phyloP scores from a whole-genome alignment of 139 green algal species.

The Mesostigma viride region DNA sequence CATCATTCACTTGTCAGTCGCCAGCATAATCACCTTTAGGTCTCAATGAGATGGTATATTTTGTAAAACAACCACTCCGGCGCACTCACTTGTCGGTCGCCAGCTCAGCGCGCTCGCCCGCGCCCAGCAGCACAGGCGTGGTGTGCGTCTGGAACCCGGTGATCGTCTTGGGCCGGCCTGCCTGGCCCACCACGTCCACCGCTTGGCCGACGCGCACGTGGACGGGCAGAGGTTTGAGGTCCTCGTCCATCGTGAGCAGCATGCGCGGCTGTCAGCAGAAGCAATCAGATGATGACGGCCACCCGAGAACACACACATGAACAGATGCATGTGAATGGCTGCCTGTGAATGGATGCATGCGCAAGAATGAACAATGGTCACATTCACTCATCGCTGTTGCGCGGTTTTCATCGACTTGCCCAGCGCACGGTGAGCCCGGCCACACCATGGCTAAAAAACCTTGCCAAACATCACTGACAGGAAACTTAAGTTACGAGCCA shows the following conservation, averaged over 20 bases:
- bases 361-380: too few species aligned
- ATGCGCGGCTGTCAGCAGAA: conserved; percentile 86
- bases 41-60: not conserved
- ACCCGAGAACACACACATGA: too few species aligned
- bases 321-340: too few species aligned
- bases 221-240: conserved; percentile 69
- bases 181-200: conserved; percentile 93
- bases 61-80: not conserved
- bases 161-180: conserved; percentile 94
- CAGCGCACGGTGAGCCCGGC: too few species aligned
- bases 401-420: too few species aligned
- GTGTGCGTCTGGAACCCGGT: conserved; percentile 94
- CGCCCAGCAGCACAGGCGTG: conserved; percentile 83
- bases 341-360: too few species aligned
- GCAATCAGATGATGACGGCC: not conserved
- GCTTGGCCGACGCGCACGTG: conserved; percentile 82
- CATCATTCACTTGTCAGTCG: too few species aligned
- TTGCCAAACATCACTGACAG: too few species aligned
- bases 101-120: conserved; percentile 88
- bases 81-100: conserved; percentile 68
- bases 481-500: too few species aligned
- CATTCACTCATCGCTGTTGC: too few species aligned
- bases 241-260: conserved; percentile 88
- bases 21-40: not conserved
- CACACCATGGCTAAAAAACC: too few species aligned